phyloP scores from a whole-genome alignment of 2,329 filamentous ascomycete species.

The Fusarium burgessii region DNA sequence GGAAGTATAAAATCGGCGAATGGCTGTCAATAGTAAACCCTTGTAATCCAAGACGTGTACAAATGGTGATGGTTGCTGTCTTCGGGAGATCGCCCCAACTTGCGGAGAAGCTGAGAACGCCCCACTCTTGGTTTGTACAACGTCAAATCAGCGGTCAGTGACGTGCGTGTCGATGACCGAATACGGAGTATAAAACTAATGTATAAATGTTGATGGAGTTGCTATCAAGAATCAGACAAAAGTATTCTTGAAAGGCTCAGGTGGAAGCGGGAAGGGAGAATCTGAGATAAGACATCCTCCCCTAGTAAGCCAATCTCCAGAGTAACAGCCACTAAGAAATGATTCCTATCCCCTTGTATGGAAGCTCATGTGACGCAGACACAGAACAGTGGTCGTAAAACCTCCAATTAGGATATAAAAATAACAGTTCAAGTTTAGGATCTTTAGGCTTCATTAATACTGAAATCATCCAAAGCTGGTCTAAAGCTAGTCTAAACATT shows the following conservation, averaged over 20 bases:
- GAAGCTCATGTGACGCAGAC: conserved; percentile 18
- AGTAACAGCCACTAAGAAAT: conserved; percentile 16
- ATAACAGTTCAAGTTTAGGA: not conserved
- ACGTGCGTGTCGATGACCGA: conserved; percentile 30
- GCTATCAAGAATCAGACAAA: not conserved
- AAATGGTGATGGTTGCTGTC: conserved; percentile 4
- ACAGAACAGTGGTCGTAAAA: not conserved
- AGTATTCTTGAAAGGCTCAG: not conserved
- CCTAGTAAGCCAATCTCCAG: not conserved
- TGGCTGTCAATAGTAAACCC: not conserved
- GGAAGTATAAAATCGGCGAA: not conserved
- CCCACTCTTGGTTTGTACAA: conserved; percentile 34
- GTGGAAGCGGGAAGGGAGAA: not conserved
- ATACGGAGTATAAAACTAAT: conserved; percentile 7
- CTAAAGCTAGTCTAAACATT: too few relatives aligned
- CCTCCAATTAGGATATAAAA: not conserved
- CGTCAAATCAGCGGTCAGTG: conserved; percentile 39
- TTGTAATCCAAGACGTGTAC: not conserved
- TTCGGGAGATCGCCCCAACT: conserved; percentile 32
- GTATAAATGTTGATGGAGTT: not conserved
- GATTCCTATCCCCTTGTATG: not conserved
- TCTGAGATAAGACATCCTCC: not conserved
- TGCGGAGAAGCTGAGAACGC: conserved; percentile 34
- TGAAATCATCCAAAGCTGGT: not conserved
- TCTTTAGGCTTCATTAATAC: not conserved